These are phyloP conservation scores for Fusarium burgessii DNA, from an alignment of 2,329 filamentous ascomycete species.

Conservation along the genomic window DNA sequence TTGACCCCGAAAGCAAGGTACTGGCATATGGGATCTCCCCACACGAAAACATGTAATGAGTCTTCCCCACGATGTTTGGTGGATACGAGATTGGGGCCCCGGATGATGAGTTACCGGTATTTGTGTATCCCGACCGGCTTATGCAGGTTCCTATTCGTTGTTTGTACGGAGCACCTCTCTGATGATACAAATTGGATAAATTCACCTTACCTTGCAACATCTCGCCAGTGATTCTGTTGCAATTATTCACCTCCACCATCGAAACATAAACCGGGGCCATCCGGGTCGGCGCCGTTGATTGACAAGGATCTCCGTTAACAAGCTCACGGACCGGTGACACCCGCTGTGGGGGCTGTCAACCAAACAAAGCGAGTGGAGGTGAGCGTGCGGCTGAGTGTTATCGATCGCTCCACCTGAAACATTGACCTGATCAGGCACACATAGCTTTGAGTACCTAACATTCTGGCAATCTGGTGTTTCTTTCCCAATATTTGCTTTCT, in stretches of 20 bases:
- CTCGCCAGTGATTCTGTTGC: not conserved
- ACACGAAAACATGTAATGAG: conserved; percentile 24
- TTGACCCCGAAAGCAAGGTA: not conserved
- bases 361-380: conserved; percentile 17
- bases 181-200: not conserved
- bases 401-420: conserved; percentile 30
- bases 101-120: conserved; percentile 17
- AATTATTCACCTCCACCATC: not conserved
- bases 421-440: conserved; percentile 24
- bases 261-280: conserved; percentile 14
- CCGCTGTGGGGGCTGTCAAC: conserved; percentile 12
- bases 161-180: not conserved
- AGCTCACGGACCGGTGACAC: conserved; percentile 18
- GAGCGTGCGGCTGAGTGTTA: conserved; percentile 25
- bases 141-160: conserved; percentile 15
- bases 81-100: conserved; percentile 30
- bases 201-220: not conserved
- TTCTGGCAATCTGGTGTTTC: not conserved
- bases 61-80: conserved; percentile 25
- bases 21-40: conserved; percentile 6
- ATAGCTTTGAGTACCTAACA: not conserved
- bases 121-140: conserved; percentile 23
- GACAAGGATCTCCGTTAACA: conserved; percentile 25
- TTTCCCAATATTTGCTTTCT: not conserved
- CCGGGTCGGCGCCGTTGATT: conserved; percentile 12